These are phyloP conservation scores for Phytophthora boehmeriae DNA, from an alignment of 352 stramenopile species.

Conservation along the genomic window DNA sequence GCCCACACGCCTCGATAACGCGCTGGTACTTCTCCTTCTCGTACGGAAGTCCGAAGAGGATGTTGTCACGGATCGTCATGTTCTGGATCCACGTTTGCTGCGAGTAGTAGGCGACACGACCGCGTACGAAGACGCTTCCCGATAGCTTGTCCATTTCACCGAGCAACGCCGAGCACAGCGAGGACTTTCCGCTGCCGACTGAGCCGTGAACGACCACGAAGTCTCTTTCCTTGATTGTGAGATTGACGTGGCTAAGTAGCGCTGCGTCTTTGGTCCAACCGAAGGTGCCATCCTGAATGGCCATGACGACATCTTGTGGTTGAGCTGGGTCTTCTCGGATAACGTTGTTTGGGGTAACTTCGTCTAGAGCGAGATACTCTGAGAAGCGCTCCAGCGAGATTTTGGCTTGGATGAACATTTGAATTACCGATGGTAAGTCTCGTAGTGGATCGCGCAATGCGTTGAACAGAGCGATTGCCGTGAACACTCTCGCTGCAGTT, in stretches of 20 bases:
- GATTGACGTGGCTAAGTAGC: conserved; percentile 42
- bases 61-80: conserved; percentile 93
- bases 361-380: conserved; percentile 36
- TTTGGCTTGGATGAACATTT: conserved; percentile 47
- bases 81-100: conserved; percentile 96
- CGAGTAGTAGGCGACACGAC: conserved; percentile 66
- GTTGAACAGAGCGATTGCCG: conserved; percentile 56
- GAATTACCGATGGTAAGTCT: conserved; percentile 40
- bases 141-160: conserved; percentile 85
- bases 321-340: conserved; percentile 9
- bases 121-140: conserved; percentile 48
- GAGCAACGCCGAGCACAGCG: conserved; percentile 53
- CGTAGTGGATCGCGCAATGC: conserved; percentile 44
- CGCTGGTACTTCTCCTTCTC: conserved; percentile 49
- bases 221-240: conserved; percentile 49
- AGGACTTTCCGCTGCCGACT: conserved; percentile 65
- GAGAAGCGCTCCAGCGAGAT: conserved; percentile 43
- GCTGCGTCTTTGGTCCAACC: conserved; percentile 32
- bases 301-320: conserved; percentile 18
- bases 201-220: conserved; percentile 56
- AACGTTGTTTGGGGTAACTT: conserved; percentile 33
- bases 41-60: conserved; percentile 88
- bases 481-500: conserved; percentile 62
- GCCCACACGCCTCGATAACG: conserved; percentile 77
- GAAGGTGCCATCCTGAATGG: conserved; percentile 40